Percentiles rank a stretch among this genome's conserved stretches.
Evolutionary conservation across 257 asterid species (phyloP).

Genomic region (Solanum okadae): DNA sequence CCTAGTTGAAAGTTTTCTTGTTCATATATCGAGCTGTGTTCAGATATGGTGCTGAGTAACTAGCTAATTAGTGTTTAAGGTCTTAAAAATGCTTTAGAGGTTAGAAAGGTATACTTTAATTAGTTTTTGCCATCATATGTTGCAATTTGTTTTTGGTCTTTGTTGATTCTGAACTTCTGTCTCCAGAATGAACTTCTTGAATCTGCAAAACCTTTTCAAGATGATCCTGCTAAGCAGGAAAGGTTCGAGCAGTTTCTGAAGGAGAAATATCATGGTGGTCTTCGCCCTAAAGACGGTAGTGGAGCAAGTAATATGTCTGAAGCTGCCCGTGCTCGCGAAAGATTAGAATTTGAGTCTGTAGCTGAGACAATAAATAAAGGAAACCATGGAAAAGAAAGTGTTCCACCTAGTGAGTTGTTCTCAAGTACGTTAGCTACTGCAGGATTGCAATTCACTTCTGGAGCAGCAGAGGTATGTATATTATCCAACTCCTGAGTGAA

Average conservation of each 20-base stretch:
- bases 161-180: conserved; percentile 7
- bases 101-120: not conserved
- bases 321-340: conserved; percentile 97
- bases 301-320: conserved; percentile 90
- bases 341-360: conserved; percentile 84
- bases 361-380: conserved; percentile 57
- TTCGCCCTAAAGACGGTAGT: conserved; percentile 72
- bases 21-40: not conserved
- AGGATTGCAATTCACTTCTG: conserved; percentile 66
- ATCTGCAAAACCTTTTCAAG: conserved; percentile 49
- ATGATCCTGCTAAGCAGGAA: conserved; percentile 76
- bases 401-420: conserved; percentile 39
- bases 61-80: not conserved
- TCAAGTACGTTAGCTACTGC: conserved; percentile 35
- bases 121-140: not conserved
- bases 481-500: not conserved
- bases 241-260: conserved; percentile 94
- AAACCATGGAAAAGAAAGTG: conserved; percentile 33
- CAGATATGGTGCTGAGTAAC: not conserved
- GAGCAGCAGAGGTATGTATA: conserved; percentile 54
- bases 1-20: not conserved
- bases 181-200: conserved; percentile 49
- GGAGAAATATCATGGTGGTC: conserved; percentile 93
- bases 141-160: not conserved
- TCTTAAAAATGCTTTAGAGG: not conserved